Conservation (phyloP, 2,329 filamentous ascomycete species). For the Tolypocladium ovalisporum region DNA sequence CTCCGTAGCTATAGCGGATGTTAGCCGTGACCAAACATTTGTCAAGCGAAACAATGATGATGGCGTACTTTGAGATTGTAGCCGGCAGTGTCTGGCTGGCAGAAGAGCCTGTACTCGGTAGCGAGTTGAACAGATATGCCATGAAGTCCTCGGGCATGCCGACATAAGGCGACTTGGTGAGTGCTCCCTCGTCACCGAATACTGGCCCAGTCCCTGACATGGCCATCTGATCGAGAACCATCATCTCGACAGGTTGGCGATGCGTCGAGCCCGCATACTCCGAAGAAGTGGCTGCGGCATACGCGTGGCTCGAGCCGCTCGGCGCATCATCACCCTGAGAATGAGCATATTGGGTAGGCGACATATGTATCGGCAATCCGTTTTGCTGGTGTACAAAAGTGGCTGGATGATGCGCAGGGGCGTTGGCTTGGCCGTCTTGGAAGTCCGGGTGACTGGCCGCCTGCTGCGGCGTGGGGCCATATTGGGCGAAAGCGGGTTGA, state of each 20-base stretch:
- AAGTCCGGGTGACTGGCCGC: slow-evolving; percentile 37
- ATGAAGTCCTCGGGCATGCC: slow-evolving; percentile 82
- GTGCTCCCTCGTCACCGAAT: slow-evolving; percentile 70
- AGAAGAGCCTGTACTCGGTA: slow-evolving; percentile 12
- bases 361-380: slow-evolving; percentile 51
- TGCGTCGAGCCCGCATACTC: slow-evolving; percentile 36
- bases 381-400: slow-evolving; percentile 48
- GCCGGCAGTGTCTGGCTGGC: slow-evolving; percentile 35
- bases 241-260: slow-evolving; percentile 40
- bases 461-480: slow-evolving; percentile 39
- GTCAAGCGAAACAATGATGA: neutral
- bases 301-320: slow-evolving; percentile 25
- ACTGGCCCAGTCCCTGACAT: slow-evolving; percentile 66
- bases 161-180: slow-evolving; percentile 73
- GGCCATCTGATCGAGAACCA: slow-evolving; percentile 51
- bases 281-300: slow-evolving; percentile 22
- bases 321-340: slow-evolving; percentile 13
- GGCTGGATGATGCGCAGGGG: slow-evolving; percentile 31
- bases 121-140: slow-evolving; percentile 65
- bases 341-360: slow-evolving; percentile 44
- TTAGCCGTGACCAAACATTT: slow-evolving; percentile 10
- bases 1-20: slow-evolving; percentile 35
- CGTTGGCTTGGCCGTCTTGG: slow-evolving; percentile 28
- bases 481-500: slow-evolving; percentile 36
- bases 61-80: slow-evolving; percentile 34